phyloP scores from a whole-genome alignment of 1,284 basidiomycete species.

The Papiliotrema laurentii region DNA sequence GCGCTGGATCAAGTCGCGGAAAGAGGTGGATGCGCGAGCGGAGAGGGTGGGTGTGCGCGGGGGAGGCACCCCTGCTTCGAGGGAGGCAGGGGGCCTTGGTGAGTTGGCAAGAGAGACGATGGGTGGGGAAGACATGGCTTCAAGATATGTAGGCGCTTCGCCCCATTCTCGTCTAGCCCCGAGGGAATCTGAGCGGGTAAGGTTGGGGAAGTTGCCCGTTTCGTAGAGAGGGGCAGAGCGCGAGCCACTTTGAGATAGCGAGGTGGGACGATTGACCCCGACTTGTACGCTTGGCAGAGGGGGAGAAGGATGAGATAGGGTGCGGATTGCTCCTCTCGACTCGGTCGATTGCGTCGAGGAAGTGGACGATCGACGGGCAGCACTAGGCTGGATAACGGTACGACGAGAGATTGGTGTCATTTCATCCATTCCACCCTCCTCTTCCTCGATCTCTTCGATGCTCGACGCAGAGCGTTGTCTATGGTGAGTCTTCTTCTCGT shows the following conservation, averaged over 20 bases:
- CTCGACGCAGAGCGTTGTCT: slow-evolving; percentile 4
- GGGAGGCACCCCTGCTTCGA: slow-evolving; percentile 10
- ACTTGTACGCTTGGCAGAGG: no score
- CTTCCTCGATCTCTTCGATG: slow-evolving; percentile 4
- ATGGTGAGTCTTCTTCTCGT: neutral
- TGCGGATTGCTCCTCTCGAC: no score
- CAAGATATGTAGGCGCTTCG: slow-evolving; percentile 32
- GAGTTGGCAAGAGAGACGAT: slow-evolving; percentile 1
- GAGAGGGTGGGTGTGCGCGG: slow-evolving; percentile 9
- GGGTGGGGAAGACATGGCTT: slow-evolving; percentile 33
- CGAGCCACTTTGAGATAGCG: neutral
- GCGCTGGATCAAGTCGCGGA: slow-evolving; percentile 22
- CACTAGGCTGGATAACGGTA: no score
- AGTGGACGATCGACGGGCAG: slow-evolving; percentile 1
- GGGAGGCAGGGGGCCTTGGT: neutral
- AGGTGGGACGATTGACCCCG: no score
- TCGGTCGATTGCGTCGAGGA: neutral
- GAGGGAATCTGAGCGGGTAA: neutral
- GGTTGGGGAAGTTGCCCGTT: slow-evolving; percentile 2
- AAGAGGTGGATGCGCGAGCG: slow-evolving; percentile 20
- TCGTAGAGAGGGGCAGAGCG: slow-evolving; percentile 7
- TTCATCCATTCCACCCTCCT: slow-evolving; percentile 1
- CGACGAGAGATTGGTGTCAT: slow-evolving; percentile 3
- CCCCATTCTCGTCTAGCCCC: slow-evolving; percentile 23
- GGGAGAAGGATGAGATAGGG: no score